Evolutionary conservation across 73 alveolate species (phyloP), one percentile per base, ranked within the genome.

Genomic region (Paramecium sexaurelia): DNA sequence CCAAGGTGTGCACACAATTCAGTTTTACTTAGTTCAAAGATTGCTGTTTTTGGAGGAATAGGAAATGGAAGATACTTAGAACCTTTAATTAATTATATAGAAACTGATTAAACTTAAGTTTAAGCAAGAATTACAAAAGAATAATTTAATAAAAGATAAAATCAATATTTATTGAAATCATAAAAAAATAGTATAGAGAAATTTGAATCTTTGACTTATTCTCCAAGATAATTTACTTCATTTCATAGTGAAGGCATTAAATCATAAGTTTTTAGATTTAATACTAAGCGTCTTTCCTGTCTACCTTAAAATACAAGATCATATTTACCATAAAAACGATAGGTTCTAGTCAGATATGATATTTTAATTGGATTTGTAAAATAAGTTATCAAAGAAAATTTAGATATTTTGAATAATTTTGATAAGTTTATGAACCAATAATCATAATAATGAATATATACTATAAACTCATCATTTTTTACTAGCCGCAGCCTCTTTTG

Each of bases 1-100:
- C 85, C 85, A 32, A 27, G 85, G 27, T 69, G 56, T 32, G 85
- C 85, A 32, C 85, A 69, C 15, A 17, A n/a, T 15, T 69, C 85
- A 17, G 55, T 27, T 3, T 3, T 69, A 15, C 36, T 32, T n/a
- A 35, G 85, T 27, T 69, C 26, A 69, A 69, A 69, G 15, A 69
- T 69, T 4, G 85, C 56, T 17, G 36, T 69, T 27, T 69, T 69
- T 69, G 85, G 85, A 6, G 85, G 85, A 3, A 69, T 69, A 13
- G 85, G 85, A 22, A 69, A 69, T 69, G 85, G 36, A 17, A 69
- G 32, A 69, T 69, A 69, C 13, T 6, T 69, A 17, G 85, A 69
- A 35, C 85, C 85, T 11, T n/a, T 17, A 17, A 27, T 69, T 5
- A 15, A 19, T 15, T 17, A 20, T 17, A 22, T 69, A 17, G 85